These are phyloP conservation scores for Cynara cardunculus DNA, from an alignment of 129 eudicot genomes.

Conservation along the genomic window DNA sequence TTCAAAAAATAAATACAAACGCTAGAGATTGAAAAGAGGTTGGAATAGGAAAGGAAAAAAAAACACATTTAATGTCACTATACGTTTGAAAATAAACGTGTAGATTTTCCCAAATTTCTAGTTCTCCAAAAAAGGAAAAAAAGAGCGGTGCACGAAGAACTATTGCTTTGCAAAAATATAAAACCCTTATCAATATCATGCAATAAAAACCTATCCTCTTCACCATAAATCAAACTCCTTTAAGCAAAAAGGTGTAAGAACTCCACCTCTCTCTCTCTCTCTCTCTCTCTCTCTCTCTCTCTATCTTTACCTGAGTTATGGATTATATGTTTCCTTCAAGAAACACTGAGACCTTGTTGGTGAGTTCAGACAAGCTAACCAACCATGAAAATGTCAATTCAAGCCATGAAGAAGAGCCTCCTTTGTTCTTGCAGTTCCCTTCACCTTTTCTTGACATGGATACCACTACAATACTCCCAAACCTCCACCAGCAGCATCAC, in stretches of 20 bases:
- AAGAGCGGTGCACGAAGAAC: not conserved
- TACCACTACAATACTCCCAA: not conserved
- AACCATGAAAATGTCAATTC: slow-evolving; percentile 10
- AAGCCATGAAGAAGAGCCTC: slow-evolving; percentile 22
- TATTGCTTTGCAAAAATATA: not conserved
- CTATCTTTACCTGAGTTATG: not conserved
- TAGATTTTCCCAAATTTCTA: not conserved
- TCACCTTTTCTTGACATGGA: slow-evolving; percentile 25
- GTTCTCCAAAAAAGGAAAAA: not conserved
- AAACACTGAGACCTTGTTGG: slow-evolving; percentile 1
- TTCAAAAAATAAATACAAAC: not conserved
- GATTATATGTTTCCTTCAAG: slow-evolving; percentile 24
- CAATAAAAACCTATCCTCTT: slow-evolving; percentile 18
- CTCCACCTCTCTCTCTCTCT: not conserved
- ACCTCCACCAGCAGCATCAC: not conserved
- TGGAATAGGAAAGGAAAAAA: not conserved
- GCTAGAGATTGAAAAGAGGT: not conserved
- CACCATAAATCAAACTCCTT: not conserved
- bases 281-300: not conserved
- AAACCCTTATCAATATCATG: slow-evolving; percentile 6
- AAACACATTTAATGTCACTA: not conserved
- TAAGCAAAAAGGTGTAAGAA: not conserved
- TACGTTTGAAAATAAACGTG: not conserved
- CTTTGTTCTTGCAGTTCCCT: slow-evolving; percentile 21
- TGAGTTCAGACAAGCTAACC: not conserved